Evolutionary conservation across 257 asterid species (phyloP), one percentile per base, ranked within the genome.

Genomic region (Leptodermis oblonga): DNA sequence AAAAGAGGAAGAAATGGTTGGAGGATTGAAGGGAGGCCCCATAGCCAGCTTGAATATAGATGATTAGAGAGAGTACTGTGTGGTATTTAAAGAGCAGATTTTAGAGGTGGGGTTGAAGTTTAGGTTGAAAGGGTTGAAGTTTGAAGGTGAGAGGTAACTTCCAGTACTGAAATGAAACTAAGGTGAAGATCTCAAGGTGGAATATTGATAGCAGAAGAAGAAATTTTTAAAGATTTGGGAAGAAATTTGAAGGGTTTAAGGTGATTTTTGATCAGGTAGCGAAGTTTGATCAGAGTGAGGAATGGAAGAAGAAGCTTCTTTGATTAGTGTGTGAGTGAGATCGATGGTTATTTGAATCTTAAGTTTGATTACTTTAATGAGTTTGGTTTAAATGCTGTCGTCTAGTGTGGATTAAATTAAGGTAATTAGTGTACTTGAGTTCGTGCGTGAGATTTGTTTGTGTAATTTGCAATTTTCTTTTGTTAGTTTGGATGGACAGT

Each of bases 151-250:
- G 83, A 77, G 87, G 93, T 68, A 85, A 79, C 80, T 86, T 88
- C 93, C 36, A 42, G 3, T 17, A 25, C 2, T 28, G 45, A 7
- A 28, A 55, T 15, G 25, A 20, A 20, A 26, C 26, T 22, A 72
- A 34, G 82, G 86, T 85, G 89, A 88, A 78, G 94, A 89, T 89
- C 92, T 87, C 94, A 70, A 89, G 92, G 76, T 73, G 49, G 68
- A 56, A 33, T n/a, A 5, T 13, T 33, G 0, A 39, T n/a, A n/a
- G n/a, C n/a, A n/a, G n/a, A n/a, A n/a, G n/a, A n/a, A n/a, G n/a
- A n/a, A n/a, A n/a, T n/a, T n/a, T n/a, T n/a, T n/a, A n/a, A n/a
- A n/a, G n/a, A n/a, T n/a, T n/a, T n/a, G n/a, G n/a, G 54, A 34
- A 26, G 45, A 62, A 56, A 36, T 17, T n/a, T 23, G 60, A 17